Evolutionary conservation across 192 early-diverging fungal genomes (phyloP).

Genomic region (Linnemannia hyalina): DNA sequence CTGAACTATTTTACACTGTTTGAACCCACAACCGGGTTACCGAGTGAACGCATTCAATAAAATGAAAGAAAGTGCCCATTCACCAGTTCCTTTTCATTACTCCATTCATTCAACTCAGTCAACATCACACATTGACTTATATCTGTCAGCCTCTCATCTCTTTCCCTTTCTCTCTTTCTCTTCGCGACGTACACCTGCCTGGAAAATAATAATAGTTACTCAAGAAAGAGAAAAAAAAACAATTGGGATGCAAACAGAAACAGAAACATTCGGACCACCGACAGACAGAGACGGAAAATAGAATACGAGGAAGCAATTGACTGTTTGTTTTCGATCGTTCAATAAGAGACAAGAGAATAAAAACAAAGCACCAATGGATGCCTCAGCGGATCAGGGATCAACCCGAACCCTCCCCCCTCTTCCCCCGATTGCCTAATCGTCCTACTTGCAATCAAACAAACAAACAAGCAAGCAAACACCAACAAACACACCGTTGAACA

Average conservation of each 20-base stretch:
- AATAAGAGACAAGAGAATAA: not conserved
- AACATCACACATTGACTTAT: not conserved
- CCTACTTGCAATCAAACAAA: not conserved
- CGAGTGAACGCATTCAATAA: not conserved
- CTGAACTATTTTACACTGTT: too few species aligned
- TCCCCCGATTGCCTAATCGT: not conserved
- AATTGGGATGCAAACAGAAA: not conserved
- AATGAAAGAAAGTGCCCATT: not conserved
- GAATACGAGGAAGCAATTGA: not conserved
- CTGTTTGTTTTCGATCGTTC: not conserved
- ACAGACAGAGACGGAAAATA: not conserved
- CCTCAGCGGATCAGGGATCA: slow-evolving; percentile 4
- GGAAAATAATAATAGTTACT: not conserved
- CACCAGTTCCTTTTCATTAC: too few species aligned
- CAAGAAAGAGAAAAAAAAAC: not conserved
- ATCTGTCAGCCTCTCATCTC: not conserved
- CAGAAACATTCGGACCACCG: slow-evolving; percentile 2
- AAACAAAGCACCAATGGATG: not conserved
- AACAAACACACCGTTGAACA: not conserved
- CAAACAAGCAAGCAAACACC: not conserved
- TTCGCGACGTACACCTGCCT: not conserved
- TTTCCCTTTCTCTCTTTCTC: not conserved
- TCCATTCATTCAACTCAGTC: not conserved
- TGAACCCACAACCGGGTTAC: not conserved
- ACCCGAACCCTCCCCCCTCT: not conserved